Percentiles rank a stretch among this genome's conserved stretches.
Conservation (phyloP, 768 basidiomycete genomes). For the Mycena olivaceomarginata region DNA sequence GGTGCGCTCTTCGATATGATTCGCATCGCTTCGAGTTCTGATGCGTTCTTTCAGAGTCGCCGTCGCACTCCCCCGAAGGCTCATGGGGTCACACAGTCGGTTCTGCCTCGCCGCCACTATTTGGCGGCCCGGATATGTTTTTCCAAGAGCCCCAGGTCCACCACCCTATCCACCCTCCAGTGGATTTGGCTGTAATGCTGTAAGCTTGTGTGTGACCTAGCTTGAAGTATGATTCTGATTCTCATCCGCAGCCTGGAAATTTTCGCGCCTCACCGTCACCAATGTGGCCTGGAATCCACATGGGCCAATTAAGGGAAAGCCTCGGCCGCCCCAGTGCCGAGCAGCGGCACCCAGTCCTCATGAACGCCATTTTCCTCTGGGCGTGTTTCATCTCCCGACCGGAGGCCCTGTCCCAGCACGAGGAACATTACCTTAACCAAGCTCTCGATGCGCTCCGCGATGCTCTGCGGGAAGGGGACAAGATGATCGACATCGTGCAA, state of each 20-base stretch:
- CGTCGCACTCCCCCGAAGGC: constrained; percentile 70
- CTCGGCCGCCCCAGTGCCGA: constrained; percentile 71
- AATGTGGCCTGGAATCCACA: constrained; percentile 85
- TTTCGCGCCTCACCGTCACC: constrained; percentile 84
- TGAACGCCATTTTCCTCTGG: constrained; percentile 91
- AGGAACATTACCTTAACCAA: constrained; percentile 81
- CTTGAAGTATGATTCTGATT: constrained; percentile 37
- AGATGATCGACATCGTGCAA: constrained; percentile 82
- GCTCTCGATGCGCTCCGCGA: constrained; percentile 79
- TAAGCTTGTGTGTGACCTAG: constrained; percentile 56
- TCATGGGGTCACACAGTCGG: constrained; percentile 67
- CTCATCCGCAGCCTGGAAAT: constrained; percentile 76
- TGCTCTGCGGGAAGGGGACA: constrained; percentile 73
- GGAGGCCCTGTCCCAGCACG: constrained; percentile 81
- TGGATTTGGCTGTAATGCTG: constrained; percentile 82
- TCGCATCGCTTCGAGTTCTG: not conserved
- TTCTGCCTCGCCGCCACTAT: constrained; percentile 73
- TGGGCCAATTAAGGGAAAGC: constrained; percentile 78
- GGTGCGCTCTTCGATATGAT: constrained; percentile 57
- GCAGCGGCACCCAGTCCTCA: constrained; percentile 84
- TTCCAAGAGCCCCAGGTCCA: constrained; percentile 68
- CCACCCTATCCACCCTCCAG: constrained; percentile 62
- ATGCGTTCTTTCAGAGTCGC: constrained; percentile 57
- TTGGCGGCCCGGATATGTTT: constrained; percentile 64
- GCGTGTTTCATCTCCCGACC: constrained; percentile 88